These are phyloP conservation scores for Parsonsia alboflavescens DNA, from an alignment of 257 asterid genomes.

Conservation along the genomic window DNA sequence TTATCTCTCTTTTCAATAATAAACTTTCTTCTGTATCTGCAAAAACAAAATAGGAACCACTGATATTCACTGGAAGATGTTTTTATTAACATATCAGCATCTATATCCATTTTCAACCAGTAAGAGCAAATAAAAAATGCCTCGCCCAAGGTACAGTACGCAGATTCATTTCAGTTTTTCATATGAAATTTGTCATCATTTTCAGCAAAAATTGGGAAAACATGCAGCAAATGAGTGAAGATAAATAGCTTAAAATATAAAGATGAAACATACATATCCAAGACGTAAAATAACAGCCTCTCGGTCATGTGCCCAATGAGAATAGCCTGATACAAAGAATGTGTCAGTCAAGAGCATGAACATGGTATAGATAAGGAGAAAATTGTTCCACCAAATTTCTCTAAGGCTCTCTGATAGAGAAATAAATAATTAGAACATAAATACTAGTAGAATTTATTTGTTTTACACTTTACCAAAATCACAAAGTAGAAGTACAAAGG, in stretches of 20 bases:
- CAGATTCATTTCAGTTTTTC: background rate
- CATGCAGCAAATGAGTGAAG: conserved; percentile 11
- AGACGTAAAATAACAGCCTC: conserved; percentile 67
- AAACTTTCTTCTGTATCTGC: background rate
- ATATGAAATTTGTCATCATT: background rate
- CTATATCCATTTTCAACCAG: background rate
- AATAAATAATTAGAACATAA: too few species aligned
- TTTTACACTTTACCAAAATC: too few species aligned
- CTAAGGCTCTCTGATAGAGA: background rate
- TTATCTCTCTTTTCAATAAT: background rate
- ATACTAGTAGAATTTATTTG: too few species aligned
- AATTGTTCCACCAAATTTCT: background rate
- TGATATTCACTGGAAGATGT: background rate
- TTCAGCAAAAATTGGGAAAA: background rate
- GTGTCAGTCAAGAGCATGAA: background rate
- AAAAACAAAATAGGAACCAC: background rate
- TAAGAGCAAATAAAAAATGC: background rate
- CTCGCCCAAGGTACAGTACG: background rate
- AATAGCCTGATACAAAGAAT: conserved; percentile 41
- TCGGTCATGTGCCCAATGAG: conserved; percentile 57
- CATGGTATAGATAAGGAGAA: background rate
- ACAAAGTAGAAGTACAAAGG: too few species aligned
- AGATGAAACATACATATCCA: conserved; percentile 59
- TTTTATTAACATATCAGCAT: background rate
- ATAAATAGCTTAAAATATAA: conserved; percentile 9